Evolutionary conservation across 352 stramenopile species (phyloP).

Genomic region (Phytophthora capsici): DNA sequence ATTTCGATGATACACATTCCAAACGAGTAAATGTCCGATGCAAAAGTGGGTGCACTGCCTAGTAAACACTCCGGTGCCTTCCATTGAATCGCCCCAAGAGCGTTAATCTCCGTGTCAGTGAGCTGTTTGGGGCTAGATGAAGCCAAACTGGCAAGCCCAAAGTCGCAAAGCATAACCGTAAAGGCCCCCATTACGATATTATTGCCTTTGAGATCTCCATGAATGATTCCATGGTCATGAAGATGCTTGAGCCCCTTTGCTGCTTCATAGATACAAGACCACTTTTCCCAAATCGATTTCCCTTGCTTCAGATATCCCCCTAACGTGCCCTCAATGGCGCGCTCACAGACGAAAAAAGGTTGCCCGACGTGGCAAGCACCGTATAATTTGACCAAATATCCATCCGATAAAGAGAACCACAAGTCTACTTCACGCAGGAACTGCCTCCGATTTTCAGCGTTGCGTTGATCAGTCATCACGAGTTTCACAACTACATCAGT

Average conservation of each 20-base stretch:
- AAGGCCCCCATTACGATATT: background rate
- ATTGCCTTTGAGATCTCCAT: background rate
- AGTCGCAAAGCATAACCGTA: background rate
- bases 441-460: background rate
- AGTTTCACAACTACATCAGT: background rate
- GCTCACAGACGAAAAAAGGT: conserved; percentile 14
- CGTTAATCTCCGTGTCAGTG: no score
- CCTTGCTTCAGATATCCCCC: background rate
- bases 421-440: background rate
- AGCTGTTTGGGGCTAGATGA: no score
- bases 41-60: no score
- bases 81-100: no score
- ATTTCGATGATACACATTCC: no score
- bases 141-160: no score
- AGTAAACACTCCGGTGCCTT: no score
- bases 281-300: background rate
- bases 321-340: background rate
- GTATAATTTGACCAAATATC: conserved; percentile 8
- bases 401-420: conserved; percentile 7
- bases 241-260: background rate
- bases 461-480: background rate
- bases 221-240: background rate
- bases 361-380: conserved; percentile 3
- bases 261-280: background rate
- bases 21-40: no score